Base-by-base conservation (phyloP, 2,329 filamentous ascomycete species). In the Colletotrichum orchidophilum region DNA sequence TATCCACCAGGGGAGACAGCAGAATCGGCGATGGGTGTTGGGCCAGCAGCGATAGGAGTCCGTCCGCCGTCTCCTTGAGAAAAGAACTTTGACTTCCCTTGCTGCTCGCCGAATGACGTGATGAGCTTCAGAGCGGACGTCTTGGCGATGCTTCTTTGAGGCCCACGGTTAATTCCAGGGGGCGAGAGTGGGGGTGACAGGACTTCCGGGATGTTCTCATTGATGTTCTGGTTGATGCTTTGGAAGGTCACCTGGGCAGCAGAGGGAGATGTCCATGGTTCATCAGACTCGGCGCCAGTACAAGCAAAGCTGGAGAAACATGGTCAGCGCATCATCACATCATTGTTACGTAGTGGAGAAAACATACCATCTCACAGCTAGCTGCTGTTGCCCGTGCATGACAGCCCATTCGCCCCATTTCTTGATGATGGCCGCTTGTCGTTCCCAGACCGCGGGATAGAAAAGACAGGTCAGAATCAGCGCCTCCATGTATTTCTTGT, bases 381-480 rank as follows among this genome's bases (percentile, higher is more conserved):
- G 86, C 76, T 97, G 94, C 74, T 96, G 93, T 76, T 97, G 93
- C 18, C 93, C 93, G 76, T 96, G 92, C 73, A 93, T 92, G 13
- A 98, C 92, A 46, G 96, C 94, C 84, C 93, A 92, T 77, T 98
- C 96, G 69, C 96, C 96, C 96, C 96, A 99, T 84, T 96, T 96
- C 75, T 94, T 91, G 73, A 98, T 91, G 58, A 99, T 90, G 76
- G 93, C 93, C 13, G 93, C 92, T 80, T 97, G 95, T 35, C 96
- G 90, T 77, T 96, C 93, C 96, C 96, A 99, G 71, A 98, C 95
- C 0, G 87, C 84, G 0, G 96, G 95, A 76, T 92, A 94, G 29
- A 93, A 88, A 13, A 98, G 86, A 76, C 94, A 97, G 0, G 95
- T 93, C 74, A 99, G 87, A 15, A 99, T 88, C 35, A 98, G 87